phyloP scores from a whole-genome alignment of 306 rosid species.

The Neltuma alba region DNA sequence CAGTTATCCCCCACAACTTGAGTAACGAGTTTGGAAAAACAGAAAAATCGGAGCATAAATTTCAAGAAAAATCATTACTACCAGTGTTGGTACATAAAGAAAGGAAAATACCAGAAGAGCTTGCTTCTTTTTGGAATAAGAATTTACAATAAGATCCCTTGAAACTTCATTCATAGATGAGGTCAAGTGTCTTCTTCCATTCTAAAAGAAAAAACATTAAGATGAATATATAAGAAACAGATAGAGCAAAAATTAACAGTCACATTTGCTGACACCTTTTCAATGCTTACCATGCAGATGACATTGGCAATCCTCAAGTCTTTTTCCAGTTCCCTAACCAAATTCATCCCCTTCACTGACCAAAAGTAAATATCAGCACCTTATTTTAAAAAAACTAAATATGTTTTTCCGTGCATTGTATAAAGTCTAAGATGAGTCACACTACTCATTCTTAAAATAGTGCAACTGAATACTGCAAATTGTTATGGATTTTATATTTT shows the following conservation, averaged over 20 bases:
- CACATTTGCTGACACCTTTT: conserved; percentile 29
- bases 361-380: conserved; percentile 82
- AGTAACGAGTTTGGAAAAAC: conserved; percentile 6
- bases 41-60: conserved; percentile 30
- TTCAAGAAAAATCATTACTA: conserved; percentile 21
- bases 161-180: conserved; percentile 95
- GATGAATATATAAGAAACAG: conserved; percentile 36
- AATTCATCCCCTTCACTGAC: conserved; percentile 99
- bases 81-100: conserved; percentile 18
- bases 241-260: conserved; percentile 25
- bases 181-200: conserved; percentile 94
- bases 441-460: neutral
- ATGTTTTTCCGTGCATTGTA: neutral
- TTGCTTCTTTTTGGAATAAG: conserved; percentile 89
- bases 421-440: neutral
- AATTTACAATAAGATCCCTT: conserved; percentile 92
- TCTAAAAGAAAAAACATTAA: conserved; percentile 57
- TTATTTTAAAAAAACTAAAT: conserved; percentile 31
- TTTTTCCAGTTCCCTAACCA: conserved; percentile 96
- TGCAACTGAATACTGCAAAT: neutral
- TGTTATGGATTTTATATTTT: neutral
- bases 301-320: conserved; percentile 96
- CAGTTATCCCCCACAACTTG: conserved; percentile 26
- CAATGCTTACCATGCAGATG: conserved; percentile 86
- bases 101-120: conserved; percentile 78